Percentiles rank a stretch among this genome's conserved stretches.
These are phyloP conservation scores for Sporothrix brunneoviolacea DNA, from an alignment of 2,329 filamentous ascomycete genomes.

Conservation along the genomic window DNA sequence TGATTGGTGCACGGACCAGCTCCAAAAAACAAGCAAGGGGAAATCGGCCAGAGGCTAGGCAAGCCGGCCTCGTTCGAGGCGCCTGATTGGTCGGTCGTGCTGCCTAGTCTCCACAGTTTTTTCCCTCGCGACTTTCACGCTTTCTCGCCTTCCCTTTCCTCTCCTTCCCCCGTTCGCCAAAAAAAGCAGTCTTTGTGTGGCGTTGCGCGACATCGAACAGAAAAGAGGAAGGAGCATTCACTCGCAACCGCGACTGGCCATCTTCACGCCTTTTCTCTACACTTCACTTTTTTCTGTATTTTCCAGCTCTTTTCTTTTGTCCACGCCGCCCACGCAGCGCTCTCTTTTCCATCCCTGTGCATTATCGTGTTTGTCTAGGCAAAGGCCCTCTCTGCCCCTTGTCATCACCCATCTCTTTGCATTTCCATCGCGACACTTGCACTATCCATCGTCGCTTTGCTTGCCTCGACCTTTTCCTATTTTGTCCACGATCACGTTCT, in stretches of 20 bases:
- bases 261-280: not conserved
- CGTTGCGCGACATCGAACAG: slow-evolving; percentile 12
- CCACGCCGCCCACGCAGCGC: not conserved
- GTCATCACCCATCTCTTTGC: not conserved
- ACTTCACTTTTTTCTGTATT: not conserved
- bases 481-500: too few species aligned
- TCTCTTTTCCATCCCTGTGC: too few species aligned
- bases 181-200: slow-evolving; percentile 7
- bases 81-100: slow-evolving; percentile 7
- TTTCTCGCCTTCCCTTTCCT: slow-evolving; percentile 5
- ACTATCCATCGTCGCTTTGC: not conserved
- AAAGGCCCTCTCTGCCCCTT: not conserved
- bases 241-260: not conserved
- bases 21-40: slow-evolving; percentile 10
- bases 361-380: too few species aligned
- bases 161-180: slow-evolving; percentile 5
- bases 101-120: slow-evolving; percentile 1
- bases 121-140: slow-evolving; percentile 11
- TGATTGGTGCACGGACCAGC: not conserved
- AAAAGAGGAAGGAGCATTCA: slow-evolving; percentile 9
- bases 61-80: too few species aligned
- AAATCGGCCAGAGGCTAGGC: not conserved
- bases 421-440: not conserved
- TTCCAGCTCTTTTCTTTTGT: not conserved
- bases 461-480: not conserved